Conservation (phyloP, 2,329 filamentous ascomycete species). For the Pseudopyricularia javanii region DNA sequence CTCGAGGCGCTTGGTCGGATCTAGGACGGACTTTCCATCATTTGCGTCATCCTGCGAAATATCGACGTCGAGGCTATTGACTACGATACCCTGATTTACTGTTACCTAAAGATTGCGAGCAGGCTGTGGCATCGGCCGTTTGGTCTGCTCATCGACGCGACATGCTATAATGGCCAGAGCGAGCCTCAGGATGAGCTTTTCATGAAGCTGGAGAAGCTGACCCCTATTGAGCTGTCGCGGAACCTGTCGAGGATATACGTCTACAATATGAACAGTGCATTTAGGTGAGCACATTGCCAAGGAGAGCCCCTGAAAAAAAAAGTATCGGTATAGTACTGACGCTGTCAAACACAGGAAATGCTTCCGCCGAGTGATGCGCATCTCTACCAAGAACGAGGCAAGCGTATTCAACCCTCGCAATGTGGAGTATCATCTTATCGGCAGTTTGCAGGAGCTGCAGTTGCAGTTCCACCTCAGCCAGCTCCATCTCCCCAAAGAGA, state of each 20-base stretch:
- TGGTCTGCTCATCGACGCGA: constrained; percentile 55
- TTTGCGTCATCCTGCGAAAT: constrained; percentile 56
- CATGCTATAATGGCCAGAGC: constrained; percentile 56
- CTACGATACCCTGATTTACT: constrained; percentile 53
- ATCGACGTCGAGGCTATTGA: constrained; percentile 55
- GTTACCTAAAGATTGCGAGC: constrained; percentile 59
- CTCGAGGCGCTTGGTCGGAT: too few relatives aligned
- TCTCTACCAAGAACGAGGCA: constrained; percentile 46
- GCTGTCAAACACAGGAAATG: constrained; percentile 35
- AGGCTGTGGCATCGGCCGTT: constrained; percentile 59
- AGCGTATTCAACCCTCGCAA: constrained; percentile 52
- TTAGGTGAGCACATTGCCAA: constrained; percentile 32
- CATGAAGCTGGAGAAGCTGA: constrained; percentile 48
- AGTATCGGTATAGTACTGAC: not conserved
- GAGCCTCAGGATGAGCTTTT: constrained; percentile 56
- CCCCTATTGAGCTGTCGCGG: constrained; percentile 46
- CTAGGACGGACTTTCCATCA: constrained; percentile 53
- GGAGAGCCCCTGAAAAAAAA: not conserved
- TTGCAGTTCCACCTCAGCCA: constrained; percentile 55
- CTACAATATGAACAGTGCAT: constrained; percentile 64
- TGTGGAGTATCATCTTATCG: constrained; percentile 53
- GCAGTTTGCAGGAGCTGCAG: constrained; percentile 54
- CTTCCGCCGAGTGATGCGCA: constrained; percentile 49
- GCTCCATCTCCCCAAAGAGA: constrained; percentile 56
- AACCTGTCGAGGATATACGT: constrained; percentile 52